phyloP scores from a whole-genome alignment of 345 rosid species.

The Moricandia arvensis region DNA sequence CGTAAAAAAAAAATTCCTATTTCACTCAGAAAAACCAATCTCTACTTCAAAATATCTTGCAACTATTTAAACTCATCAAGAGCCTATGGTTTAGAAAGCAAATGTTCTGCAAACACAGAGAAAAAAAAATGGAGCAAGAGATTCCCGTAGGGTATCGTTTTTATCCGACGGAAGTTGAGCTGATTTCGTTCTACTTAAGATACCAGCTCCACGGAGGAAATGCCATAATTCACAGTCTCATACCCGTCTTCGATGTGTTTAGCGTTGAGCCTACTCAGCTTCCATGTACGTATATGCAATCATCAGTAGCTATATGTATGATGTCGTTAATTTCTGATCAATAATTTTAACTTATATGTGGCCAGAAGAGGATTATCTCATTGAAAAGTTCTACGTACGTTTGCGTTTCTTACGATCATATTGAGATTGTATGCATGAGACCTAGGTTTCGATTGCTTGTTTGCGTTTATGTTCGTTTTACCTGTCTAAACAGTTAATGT shows the following conservation, averaged over 20 bases:
- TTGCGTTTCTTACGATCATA: not conserved
- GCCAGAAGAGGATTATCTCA: not conserved
- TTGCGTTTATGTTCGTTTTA: not conserved
- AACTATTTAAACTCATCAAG: slow-evolving; percentile 18
- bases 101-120: not conserved
- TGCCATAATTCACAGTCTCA: slow-evolving; percentile 44
- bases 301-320: not conserved
- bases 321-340: not conserved
- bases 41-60: not conserved
- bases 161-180: slow-evolving; percentile 61
- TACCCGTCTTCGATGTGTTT: slow-evolving; percentile 44
- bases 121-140: slow-evolving; percentile 37
- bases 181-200: slow-evolving; percentile 49
- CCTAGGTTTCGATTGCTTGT: not conserved
- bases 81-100: not conserved
- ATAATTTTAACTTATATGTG: not conserved
- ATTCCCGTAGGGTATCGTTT: slow-evolving; percentile 56
- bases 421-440: slow-evolving; percentile 12
- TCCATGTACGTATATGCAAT: slow-evolving; percentile 28
- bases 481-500: not conserved
- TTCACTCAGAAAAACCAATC: slow-evolving; percentile 26
- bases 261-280: slow-evolving; percentile 31
- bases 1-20: slow-evolving; percentile 16
- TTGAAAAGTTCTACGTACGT: slow-evolving; percentile 4
- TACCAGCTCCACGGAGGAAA: slow-evolving; percentile 36